Evolutionary conservation across 73 alveolate genomes (phyloP), one percentile per base, ranked within the genome.

Genomic region (Tetrahymena thermophila): DNA sequence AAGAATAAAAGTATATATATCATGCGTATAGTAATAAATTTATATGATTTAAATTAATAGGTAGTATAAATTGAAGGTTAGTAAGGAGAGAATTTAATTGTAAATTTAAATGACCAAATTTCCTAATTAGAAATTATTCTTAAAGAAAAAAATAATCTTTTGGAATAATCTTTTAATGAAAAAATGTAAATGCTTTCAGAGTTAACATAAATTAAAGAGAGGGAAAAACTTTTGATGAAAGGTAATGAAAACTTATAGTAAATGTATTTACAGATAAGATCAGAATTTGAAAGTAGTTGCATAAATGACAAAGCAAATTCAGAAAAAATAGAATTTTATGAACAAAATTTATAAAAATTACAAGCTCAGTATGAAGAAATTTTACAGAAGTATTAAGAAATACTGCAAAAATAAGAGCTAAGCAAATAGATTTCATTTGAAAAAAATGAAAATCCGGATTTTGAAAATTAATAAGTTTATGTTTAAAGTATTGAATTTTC

Each of bases 101-200:
- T 28, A 31, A 71, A 71, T 71, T 71, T 71, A 31, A 71, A 71
- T 71, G 35, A 71, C 17, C 37, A 71, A n/a, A 71, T 71, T n/a
- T 14, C 89, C 37, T 71, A 71, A 71, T 31, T 71, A 28, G 89
- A 71, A n/a, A 0, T 28, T n/a, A 31, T 28, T 9, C 37, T 71
- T 23, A 71, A 71, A 28, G 89, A 71, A 71, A 71, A 71, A 31
- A 71, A 71, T 71, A 31, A 71, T 71, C 37, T 31, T 10, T 71
- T 71, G 31, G 89, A 71, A 71, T n/a, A 71, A 19, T 71, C 89
- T 23, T 71, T 71, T 71, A 31, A 11, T 71, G 89, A 71, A 13
- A 71, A 71, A 71, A 71, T 71, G 89, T n/a, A 71, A 71, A 71
- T 71, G 89, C 89, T 71, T 71, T 71, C 89, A 71, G 89, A 71